Percentiles rank a stretch among this genome's conserved stretches.
Evolutionary conservation across 2,329 filamentous ascomycete species (phyloP).

Genomic region (Apiospora kogelbergensis): DNA sequence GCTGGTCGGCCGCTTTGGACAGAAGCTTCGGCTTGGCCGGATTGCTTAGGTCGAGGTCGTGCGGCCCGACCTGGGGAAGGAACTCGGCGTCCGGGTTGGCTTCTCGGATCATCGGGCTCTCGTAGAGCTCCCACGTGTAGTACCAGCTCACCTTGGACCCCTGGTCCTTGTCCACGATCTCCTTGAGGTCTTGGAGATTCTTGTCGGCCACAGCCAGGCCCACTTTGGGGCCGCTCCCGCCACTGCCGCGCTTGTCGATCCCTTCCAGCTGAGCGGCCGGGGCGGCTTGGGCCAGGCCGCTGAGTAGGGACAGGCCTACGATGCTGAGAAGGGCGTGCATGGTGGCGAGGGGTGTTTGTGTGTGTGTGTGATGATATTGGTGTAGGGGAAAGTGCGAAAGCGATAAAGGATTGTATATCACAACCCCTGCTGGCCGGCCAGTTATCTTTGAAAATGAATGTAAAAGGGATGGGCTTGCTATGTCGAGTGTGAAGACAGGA

Average conservation of each 20-base stretch:
- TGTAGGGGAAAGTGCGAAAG: neutral
- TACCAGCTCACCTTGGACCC: slow-evolving; percentile 40
- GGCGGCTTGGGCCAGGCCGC: neutral
- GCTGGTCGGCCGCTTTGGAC: slow-evolving; percentile 15
- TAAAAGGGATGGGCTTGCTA: neutral
- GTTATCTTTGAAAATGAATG: neutral
- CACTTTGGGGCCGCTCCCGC: neutral
- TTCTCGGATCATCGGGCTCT: slow-evolving; percentile 8
- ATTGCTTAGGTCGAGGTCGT: neutral
- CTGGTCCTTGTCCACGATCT: neutral
- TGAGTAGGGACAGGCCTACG: neutral
- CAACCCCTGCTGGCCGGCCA: neutral
- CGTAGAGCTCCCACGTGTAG: slow-evolving; percentile 40
- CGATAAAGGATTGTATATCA: neutral
- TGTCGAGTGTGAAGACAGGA: neutral
- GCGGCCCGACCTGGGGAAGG: slow-evolving; percentile 35
- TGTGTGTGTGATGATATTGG: neutral
- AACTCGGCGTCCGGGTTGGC: slow-evolving; percentile 31
- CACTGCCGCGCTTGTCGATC: neutral
- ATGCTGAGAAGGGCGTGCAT: neutral
- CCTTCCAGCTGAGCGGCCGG: neutral
- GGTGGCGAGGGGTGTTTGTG: neutral
- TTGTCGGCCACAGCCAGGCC: neutral
- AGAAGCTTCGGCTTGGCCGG: neutral
- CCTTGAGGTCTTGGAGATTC: neutral